Percentiles rank a stretch among this genome's conserved stretches.
phyloP scores from a whole-genome alignment of 257 asterid genomes.

The Solanum habrochaites region DNA sequence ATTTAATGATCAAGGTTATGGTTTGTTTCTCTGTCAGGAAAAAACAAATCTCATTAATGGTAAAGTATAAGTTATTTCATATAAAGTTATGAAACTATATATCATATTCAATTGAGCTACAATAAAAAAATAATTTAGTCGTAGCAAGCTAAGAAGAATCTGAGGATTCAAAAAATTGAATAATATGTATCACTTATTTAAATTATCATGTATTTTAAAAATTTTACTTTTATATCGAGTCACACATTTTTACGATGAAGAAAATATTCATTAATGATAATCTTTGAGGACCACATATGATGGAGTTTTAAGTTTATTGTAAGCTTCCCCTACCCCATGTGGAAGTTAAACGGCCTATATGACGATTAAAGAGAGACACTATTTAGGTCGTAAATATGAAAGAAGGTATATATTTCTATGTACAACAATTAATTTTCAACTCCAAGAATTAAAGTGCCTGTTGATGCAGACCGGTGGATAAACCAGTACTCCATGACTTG shows the following conservation, averaged over 20 bases:
- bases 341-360: not conserved
- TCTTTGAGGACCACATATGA: not conserved
- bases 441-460: not conserved
- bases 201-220: too few species aligned
- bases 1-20: not conserved
- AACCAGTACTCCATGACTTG: not conserved
- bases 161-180: not conserved
- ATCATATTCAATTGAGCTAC: not conserved
- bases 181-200: not conserved
- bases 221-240: too few species aligned
- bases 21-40: not conserved
- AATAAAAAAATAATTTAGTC: not conserved
- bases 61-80: not conserved
- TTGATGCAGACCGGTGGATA: not conserved
- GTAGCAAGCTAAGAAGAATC: not conserved
- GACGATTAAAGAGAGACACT: not conserved
- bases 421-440: not conserved
- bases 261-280: not conserved
- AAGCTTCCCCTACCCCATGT: not conserved
- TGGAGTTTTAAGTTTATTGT: not conserved
- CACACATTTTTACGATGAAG: not conserved
- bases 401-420: not conserved
- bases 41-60: not conserved
- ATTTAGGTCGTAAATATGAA: not conserved
- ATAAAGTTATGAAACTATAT: not conserved